Conservation (phyloP, 306 rosid species). For the Rubus idaeus region DNA sequence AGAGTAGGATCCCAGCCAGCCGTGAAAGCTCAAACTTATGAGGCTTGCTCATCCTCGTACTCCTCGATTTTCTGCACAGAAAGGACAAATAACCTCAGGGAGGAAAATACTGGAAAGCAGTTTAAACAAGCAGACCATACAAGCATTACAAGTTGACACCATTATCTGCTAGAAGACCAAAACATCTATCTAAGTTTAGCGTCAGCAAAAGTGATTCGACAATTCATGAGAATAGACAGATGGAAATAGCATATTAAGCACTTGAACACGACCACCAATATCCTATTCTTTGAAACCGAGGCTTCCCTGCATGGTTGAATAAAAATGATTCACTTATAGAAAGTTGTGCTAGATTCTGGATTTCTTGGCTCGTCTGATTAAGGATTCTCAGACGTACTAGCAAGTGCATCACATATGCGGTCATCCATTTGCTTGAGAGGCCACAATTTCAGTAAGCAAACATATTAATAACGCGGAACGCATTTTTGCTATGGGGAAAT, state of each 20-base stretch:
- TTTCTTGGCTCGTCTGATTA: background rate
- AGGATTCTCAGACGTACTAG: too few species aligned
- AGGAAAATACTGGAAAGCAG: conserved; percentile 14
- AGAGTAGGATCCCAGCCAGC: background rate
- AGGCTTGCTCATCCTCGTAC: conserved; percentile 38
- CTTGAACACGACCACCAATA: background rate
- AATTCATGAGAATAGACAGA: background rate
- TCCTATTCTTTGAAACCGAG: background rate
- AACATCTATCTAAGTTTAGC: background rate
- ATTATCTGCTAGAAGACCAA: background rate
- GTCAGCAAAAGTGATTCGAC: background rate
- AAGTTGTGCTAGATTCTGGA: background rate
- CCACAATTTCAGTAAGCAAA: background rate
- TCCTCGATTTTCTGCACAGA: conserved; percentile 51
- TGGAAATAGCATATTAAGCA: background rate
- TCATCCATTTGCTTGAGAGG: background rate
- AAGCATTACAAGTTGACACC: background rate
- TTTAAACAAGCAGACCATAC: background rate
- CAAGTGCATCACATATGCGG: too few species aligned
- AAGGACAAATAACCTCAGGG: conserved; percentile 1
- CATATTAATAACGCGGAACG: background rate
- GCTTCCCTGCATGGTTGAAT: too few species aligned
- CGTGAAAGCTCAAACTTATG: conserved; percentile 27
- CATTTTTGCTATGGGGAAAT: background rate
- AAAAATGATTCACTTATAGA: background rate